A percentile compares a stretch with the other conserved stretches of the same genome.
These are phyloP conservation scores for Alopecurus myosuroides DNA, from an alignment of 176 grass and related monocot species.

Conservation along the genomic window DNA sequence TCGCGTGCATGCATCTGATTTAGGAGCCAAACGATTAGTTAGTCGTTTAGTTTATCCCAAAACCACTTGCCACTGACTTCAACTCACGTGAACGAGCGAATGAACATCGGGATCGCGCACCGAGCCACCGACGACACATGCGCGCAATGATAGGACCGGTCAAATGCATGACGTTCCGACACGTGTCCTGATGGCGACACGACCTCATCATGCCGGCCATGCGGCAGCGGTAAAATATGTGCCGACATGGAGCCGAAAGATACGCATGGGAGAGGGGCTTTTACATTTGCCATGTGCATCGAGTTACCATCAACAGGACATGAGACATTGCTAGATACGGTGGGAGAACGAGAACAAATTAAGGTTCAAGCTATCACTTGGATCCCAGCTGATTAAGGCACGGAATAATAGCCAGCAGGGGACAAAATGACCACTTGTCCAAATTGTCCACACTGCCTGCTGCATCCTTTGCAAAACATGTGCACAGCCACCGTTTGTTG, in stretches of 20 bases:
- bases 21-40: no score
- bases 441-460: background rate
- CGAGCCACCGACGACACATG: background rate
- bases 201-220: background rate
- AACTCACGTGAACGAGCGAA: background rate
- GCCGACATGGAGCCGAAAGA: slow-evolving; percentile 24
- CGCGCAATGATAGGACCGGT: background rate
- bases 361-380: slow-evolving; percentile 15
- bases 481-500: background rate
- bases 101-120: background rate
- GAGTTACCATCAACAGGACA: background rate
- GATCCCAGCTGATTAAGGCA: background rate
- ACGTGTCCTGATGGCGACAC: background rate
- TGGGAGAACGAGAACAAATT: background rate
- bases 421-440: background rate
- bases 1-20: no score
- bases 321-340: background rate
- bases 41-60: background rate
- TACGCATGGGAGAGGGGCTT: background rate
- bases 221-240: background rate
- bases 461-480: background rate
- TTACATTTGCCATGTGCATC: slow-evolving; percentile 7
- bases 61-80: background rate
- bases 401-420: background rate
- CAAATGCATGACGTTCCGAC: background rate